Evolutionary conservation across 768 basidiomycete genomes (phyloP).

Genomic region (Trametes elegans): DNA sequence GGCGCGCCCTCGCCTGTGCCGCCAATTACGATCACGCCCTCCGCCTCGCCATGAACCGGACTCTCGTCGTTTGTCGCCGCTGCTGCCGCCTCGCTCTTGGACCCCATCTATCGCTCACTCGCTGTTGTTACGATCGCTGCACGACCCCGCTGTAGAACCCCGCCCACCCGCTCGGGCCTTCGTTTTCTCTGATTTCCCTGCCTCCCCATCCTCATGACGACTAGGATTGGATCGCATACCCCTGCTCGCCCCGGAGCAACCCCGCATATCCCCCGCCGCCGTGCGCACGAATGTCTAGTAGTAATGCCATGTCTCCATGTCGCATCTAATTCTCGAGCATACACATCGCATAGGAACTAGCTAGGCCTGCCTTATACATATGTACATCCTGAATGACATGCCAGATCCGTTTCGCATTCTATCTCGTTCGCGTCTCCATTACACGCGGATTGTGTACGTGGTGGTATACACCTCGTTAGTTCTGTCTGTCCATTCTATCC

Average conservation of each 20-base stretch:
- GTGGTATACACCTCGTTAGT: not conserved
- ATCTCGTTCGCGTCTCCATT: not conserved
- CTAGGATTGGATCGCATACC: constrained; percentile 21
- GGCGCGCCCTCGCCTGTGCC: constrained; percentile 29
- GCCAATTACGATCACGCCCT: constrained; percentile 45
- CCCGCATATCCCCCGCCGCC: constrained; percentile 3
- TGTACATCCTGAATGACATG: constrained; percentile 18
- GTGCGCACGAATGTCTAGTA: constrained; percentile 10
- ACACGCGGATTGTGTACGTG: not conserved
- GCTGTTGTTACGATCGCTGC: constrained; percentile 22
- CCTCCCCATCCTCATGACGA: not conserved
- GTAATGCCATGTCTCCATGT: constrained; percentile 18
- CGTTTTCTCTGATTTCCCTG: not conserved
- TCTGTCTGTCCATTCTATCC: not conserved
- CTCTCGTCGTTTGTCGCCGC: constrained; percentile 8
- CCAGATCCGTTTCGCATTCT: constrained; percentile 4
- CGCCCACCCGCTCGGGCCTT: constrained; percentile 8
- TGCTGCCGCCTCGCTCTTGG: too few relatives aligned
- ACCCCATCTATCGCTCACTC: not conserved
- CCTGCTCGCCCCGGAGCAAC: constrained; percentile 15
- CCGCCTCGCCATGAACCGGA: constrained; percentile 26
- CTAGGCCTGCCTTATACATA: constrained; percentile 19
- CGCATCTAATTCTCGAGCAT: constrained; percentile 22
- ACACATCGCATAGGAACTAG: constrained; percentile 20
- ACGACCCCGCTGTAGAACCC: constrained; percentile 3